These are phyloP conservation scores for Cetradonia linearis DNA, from an alignment of 495 filamentous ascomycete genomes.

Conservation along the genomic window DNA sequence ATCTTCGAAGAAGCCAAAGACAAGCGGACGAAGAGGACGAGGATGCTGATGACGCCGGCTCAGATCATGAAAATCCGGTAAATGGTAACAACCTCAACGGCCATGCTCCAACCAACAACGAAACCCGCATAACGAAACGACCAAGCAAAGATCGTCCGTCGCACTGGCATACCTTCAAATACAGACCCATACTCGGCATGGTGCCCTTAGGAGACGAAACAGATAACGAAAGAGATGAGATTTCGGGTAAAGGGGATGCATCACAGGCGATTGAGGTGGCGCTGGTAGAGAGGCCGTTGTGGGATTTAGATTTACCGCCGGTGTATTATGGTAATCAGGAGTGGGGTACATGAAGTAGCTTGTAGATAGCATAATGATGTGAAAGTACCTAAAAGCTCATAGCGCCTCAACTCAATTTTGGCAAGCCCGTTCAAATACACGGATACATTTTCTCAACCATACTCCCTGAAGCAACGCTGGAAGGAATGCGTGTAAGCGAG, in stretches of 20 bases:
- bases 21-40: slow-evolving; percentile 27
- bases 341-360: slow-evolving; percentile 31
- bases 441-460: too few species aligned
- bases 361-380: background rate
- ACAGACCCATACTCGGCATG: slow-evolving; percentile 81
- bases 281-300: slow-evolving; percentile 75
- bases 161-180: slow-evolving; percentile 82
- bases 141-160: slow-evolving; percentile 22
- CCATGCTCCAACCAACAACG: slow-evolving; percentile 16
- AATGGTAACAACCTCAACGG: slow-evolving; percentile 29
- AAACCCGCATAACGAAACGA: slow-evolving; percentile 21
- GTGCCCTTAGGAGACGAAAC: slow-evolving; percentile 49
- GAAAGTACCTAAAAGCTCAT: too few species aligned
- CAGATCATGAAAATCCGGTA: slow-evolving; percentile 24
- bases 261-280: slow-evolving; percentile 59
- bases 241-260: slow-evolving; percentile 21
- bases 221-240: slow-evolving; percentile 26
- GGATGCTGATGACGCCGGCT: slow-evolving; percentile 19
- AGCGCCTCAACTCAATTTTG: too few species aligned
- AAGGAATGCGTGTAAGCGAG: too few species aligned
- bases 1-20: slow-evolving; percentile 29
- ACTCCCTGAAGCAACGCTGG: too few species aligned
- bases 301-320: slow-evolving; percentile 71
- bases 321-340: slow-evolving; percentile 61
- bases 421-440: too few species aligned